A percentile compares a stretch with the other conserved stretches of the same genome.
phyloP scores from a whole-genome alignment of 176 grass and related monocot genomes.

The Phoenix roebelenii region DNA sequence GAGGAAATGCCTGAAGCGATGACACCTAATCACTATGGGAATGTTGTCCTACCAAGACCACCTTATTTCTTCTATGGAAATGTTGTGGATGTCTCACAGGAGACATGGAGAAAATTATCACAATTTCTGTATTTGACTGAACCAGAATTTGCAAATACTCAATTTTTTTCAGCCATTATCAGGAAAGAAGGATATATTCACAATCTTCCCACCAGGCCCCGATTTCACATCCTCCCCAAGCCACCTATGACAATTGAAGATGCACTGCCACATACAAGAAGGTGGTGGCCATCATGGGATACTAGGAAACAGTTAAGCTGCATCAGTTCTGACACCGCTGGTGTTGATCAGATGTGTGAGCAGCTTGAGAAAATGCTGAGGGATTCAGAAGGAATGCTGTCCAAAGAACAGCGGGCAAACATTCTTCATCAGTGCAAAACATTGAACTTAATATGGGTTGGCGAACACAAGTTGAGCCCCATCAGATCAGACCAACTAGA shows the following conservation, averaged over 20 bases:
- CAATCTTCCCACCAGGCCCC: conserved; percentile 51
- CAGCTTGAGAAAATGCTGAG: conserved; percentile 36
- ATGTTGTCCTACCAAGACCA: conserved; percentile 16
- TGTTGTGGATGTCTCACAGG: conserved; percentile 40
- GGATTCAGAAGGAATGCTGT: conserved; percentile 41
- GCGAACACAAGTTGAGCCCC: conserved; percentile 33
- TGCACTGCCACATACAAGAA: conserved; percentile 38
- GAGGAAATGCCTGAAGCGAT: conserved; percentile 24
- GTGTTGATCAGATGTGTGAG: conserved; percentile 24
- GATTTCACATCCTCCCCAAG: conserved; percentile 28
- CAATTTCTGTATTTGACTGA: conserved; percentile 50
- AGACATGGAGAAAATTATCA: conserved; percentile 43
- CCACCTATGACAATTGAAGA: conserved; percentile 52
- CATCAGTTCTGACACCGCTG: conserved; percentile 23
- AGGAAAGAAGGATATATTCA: conserved; percentile 80
- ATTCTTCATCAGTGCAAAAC: conserved; percentile 48
- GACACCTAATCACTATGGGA: conserved; percentile 7
- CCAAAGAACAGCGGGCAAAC: conserved; percentile 24
- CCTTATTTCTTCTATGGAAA: conserved; percentile 79
- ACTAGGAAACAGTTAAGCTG: conserved; percentile 37
- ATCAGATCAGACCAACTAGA: conserved; percentile 56
- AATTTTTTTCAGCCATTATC: conserved; percentile 51
- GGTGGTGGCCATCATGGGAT: conserved; percentile 71
- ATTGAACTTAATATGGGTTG: conserved; percentile 65
- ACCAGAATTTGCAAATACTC: conserved; percentile 59